These are phyloP conservation scores for Aspergillus novofumigatus DNA, from an alignment of 2,329 filamentous ascomycete genomes.

Conservation along the genomic window DNA sequence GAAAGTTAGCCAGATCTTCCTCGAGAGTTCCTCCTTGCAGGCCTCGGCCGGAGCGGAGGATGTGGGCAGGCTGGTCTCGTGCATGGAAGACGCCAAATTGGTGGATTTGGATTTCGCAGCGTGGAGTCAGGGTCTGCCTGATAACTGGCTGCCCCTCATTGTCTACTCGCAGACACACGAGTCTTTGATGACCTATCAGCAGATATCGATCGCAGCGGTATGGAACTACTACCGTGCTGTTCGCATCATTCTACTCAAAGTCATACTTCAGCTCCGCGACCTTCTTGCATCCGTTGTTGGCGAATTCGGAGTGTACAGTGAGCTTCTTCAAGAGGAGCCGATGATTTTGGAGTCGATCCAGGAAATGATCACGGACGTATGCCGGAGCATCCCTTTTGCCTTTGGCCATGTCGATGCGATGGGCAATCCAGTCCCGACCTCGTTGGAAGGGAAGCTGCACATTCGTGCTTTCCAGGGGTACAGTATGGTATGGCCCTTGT, in stretches of 20 bases:
- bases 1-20: slow-evolving; percentile 28
- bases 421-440: slow-evolving; percentile 21
- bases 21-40: slow-evolving; percentile 19
- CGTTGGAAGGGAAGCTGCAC: slow-evolving; percentile 10
- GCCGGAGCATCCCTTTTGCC: slow-evolving; percentile 32
- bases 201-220: slow-evolving; percentile 22
- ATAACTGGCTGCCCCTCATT: slow-evolving; percentile 31
- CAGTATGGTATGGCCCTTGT: slow-evolving; percentile 35
- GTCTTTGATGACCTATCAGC: slow-evolving; percentile 31
- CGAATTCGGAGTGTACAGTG: slow-evolving; percentile 3
- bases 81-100: slow-evolving; percentile 19
- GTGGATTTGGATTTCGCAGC: slow-evolving; percentile 27
- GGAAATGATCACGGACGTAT: slow-evolving; percentile 33
- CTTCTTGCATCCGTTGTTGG: slow-evolving; percentile 14
- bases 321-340: slow-evolving; percentile 2
- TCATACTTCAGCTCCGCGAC: slow-evolving; percentile 24
- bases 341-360: slow-evolving; percentile 20
- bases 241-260: slow-evolving; percentile 30
- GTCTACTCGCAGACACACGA: slow-evolving; percentile 27
- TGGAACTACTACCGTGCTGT: slow-evolving; percentile 36
- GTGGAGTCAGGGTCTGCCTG: slow-evolving; percentile 29
- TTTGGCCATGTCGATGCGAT: slow-evolving; percentile 30
- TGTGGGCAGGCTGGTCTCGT: slow-evolving; percentile 17
- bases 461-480: slow-evolving; percentile 32
- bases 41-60: slow-evolving; percentile 10